Evolutionary conservation across 2,329 filamentous ascomycete species (phyloP), one percentile per base, ranked within the genome.

Genomic region (Fusarium marasasianum): DNA sequence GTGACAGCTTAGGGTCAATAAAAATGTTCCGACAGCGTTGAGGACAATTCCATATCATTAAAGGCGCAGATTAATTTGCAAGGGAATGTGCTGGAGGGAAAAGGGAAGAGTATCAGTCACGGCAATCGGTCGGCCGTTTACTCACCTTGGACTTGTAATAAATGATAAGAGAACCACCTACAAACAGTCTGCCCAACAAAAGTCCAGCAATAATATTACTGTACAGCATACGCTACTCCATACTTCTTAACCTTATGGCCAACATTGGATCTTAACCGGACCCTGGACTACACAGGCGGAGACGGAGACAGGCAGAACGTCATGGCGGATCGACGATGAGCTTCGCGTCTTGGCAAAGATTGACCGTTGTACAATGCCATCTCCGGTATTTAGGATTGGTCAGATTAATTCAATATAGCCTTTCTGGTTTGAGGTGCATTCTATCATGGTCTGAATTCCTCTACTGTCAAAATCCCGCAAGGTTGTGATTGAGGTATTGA

Each of bases 311-410:
- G 63, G 47, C 24, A 65, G 61, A 51, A 57, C 72, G 72, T 75
- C 72, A 74, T 75, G 68, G 62, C 72, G 53, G 72, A 73, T 74
- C 72, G 68, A 63, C 72, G 69, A 74, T 73, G 72, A 62, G 56
- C 51, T 59, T 72, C 60, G 44, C 20, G 69, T 73, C 72, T 74
- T 74, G 72, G 72, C 72, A 61, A 61, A 60, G 50, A 48, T 29
- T 48, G 40, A 20, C 65, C 66, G 38, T 65, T 60, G 51, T 61
- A 61, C 57, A 48, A 59, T 38, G 41, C 22, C 31, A 65, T 65
- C 40, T 69, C 38, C 47, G 8, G 18, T 37, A 26, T 60, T 62
- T n/a, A 53, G 56, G 63, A 75, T 74, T 72, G 72, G 72, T 59
- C 51, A 44, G 24, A 44, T 53, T 26, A n/a, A 17, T 35, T 41